Base-by-base conservation (phyloP, 768 basidiomycete species). In the Lepiota subincarnata region DNA sequence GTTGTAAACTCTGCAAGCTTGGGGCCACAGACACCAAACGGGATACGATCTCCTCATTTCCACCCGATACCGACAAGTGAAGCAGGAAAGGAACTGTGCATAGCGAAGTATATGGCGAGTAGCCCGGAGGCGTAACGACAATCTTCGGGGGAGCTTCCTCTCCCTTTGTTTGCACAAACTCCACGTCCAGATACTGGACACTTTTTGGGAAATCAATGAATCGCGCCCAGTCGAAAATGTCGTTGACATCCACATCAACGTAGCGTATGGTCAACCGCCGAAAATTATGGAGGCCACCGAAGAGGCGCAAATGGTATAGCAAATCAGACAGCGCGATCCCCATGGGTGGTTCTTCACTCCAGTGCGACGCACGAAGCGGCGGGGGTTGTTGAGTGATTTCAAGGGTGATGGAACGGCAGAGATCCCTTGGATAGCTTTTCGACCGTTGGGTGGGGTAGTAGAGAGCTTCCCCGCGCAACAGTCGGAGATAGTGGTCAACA, bases 181-280 rank as follows among this genome's bases (percentile, higher is more conserved):
- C 61, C n/a, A 66, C 26, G 42, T 53, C 47, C n/a, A 54, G 14
- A 13, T 24, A 36, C 31, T 44, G 55, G 28, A 64, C 55, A 12
- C 58, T 58, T 6, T 19, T 16, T 2, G 66, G 66, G 16, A 65
- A 59, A 36, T 60, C 46, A 16, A 56, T 56, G 20, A 64, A 60
- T 34, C 62, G 57, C 31, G 45, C 60, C 49, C 42, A 50, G 22
- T 58, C 53, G 46, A 64, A 62, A 18, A 66, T 55, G 28, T 64
- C 61, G 45, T 60, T 53, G 36, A 60, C 46, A 10, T 51, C 57
- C 26, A 62, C 53, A 37, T 60, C 59, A 20, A 59, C 54, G 47
- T 62, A 65, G 19, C 57, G 46, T 19, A 65, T 48, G 20, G 49
- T 55, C 31, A 67, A 43, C 6, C 60, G 63, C n/a, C 57, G 61